Conservation (phyloP, 1,284 basidiomycete species). For the Boletellus sp. region DNA sequence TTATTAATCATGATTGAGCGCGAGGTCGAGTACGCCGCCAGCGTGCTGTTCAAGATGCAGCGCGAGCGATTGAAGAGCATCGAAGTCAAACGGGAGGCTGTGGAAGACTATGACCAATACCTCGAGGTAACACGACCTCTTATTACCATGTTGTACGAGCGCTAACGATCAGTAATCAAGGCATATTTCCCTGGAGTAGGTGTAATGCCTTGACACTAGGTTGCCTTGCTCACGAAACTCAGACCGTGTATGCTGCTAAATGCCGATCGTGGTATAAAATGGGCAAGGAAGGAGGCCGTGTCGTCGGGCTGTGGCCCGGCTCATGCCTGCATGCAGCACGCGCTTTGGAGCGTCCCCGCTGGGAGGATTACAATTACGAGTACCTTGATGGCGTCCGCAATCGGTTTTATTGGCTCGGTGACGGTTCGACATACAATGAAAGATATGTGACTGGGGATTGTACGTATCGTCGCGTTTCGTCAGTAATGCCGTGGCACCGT, state of each 20-base stretch:
- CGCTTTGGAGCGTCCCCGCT: slow-evolving; percentile 51
- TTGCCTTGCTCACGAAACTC: not conserved
- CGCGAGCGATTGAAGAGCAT: slow-evolving; percentile 58
- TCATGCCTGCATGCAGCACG: slow-evolving; percentile 52
- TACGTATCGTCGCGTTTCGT: slow-evolving; percentile 30
- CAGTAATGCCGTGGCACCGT: not conserved
- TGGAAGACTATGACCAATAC: slow-evolving; percentile 59
- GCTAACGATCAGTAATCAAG: slow-evolving; percentile 22
- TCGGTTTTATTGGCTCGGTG: slow-evolving; percentile 57
- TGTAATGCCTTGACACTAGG: not conserved
- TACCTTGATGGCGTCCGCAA: slow-evolving; percentile 41
- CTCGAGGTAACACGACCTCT: slow-evolving; percentile 36
- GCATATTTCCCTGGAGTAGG: slow-evolving; percentile 47
- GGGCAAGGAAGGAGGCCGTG: slow-evolving; percentile 54
- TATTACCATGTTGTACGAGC: not conserved
- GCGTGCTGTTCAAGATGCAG: slow-evolving; percentile 55
- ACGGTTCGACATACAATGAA: slow-evolving; percentile 49
- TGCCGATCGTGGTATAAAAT: slow-evolving; percentile 68
- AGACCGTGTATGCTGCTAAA: slow-evolving; percentile 58
- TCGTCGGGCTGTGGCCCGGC: slow-evolving; percentile 60
- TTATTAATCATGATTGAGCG: slow-evolving; percentile 50
- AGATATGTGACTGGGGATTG: slow-evolving; percentile 44
- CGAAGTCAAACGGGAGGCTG: slow-evolving; percentile 53
- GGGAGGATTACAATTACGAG: slow-evolving; percentile 65
- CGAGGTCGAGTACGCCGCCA: slow-evolving; percentile 52